phyloP scores from a whole-genome alignment of 2,329 filamentous ascomycete species.

The Ophiostoma populinum region DNA sequence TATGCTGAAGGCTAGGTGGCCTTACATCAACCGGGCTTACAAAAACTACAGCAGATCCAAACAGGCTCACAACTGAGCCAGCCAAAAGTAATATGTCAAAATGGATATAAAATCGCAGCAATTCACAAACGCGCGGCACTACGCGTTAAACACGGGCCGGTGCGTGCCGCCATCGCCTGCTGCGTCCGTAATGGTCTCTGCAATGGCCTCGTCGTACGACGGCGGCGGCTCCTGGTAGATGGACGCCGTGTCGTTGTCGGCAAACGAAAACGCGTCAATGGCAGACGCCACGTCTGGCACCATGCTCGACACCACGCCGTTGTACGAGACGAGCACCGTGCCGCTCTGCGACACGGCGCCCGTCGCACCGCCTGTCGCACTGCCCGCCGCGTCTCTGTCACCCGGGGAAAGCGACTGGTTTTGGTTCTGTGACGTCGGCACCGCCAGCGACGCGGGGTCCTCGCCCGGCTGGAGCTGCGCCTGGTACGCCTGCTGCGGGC shows the following conservation, averaged over 20 bases:
- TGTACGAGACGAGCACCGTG: slow-evolving; percentile 5
- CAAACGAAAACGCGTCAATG: slow-evolving; percentile 7
- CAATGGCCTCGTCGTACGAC: slow-evolving; percentile 87
- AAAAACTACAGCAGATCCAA: too few species aligned
- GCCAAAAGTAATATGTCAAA: too few species aligned
- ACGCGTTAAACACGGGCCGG: not conserved
- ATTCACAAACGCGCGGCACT: not conserved
- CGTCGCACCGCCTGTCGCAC: not conserved
- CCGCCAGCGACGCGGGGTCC: slow-evolving; percentile 10
- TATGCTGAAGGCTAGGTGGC: too few species aligned
- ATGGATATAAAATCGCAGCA: not conserved
- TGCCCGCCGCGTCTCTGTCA: not conserved
- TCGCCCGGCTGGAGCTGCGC: slow-evolving; percentile 29
- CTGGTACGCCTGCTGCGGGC: slow-evolving; percentile 27
- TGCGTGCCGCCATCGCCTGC: not conserved
- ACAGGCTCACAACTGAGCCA: too few species aligned
- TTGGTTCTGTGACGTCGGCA: too few species aligned
- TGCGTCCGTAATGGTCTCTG: slow-evolving; percentile 21
- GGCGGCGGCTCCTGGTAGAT: slow-evolving; percentile 63
- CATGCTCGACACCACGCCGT: slow-evolving; percentile 6
- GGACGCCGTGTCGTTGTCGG: slow-evolving; percentile 12
- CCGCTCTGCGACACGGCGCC: slow-evolving; percentile 5
- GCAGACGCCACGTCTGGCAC: slow-evolving; percentile 6
- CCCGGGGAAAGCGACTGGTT: not conserved
- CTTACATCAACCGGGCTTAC: too few species aligned